Percentiles rank a stretch among this genome's conserved stretches.
Conservation (phyloP, 1,284 basidiomycete genomes). For the Leccinum pachyderme region DNA sequence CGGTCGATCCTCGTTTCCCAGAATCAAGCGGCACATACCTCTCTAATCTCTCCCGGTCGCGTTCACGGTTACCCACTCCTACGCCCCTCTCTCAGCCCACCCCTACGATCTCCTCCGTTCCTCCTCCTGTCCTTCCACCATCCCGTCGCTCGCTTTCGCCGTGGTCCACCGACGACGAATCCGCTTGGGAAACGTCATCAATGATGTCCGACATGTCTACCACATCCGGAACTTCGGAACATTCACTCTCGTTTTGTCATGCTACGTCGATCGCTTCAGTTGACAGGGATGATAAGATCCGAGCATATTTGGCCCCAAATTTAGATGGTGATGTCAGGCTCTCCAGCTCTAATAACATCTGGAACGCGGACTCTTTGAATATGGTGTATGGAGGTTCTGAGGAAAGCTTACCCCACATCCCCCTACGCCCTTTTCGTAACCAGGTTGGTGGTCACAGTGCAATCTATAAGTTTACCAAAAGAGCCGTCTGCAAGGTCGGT, state of each 20-base stretch:
- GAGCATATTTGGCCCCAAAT: conserved; percentile 7
- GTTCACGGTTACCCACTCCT: conserved; percentile 38
- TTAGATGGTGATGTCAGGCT: conserved; percentile 23
- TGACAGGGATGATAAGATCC: conserved; percentile 12
- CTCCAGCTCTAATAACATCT: conserved; percentile 15
- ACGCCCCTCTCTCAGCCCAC: conserved; percentile 26
- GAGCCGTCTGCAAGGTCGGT: conserved; percentile 95
- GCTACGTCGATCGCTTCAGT: conserved; percentile 5
- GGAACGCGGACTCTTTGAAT: conserved; percentile 43
- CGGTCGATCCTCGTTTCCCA: conserved; percentile 5
- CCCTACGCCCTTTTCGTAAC: conserved; percentile 93
- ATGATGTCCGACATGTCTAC: conserved; percentile 57
- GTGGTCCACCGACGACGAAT: conserved; percentile 76
- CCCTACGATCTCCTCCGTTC: conserved; percentile 6
- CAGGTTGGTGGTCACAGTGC: conserved; percentile 97
- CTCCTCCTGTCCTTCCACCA: conserved; percentile 34
- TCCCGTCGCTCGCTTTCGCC: conserved; percentile 47
- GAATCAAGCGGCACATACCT: conserved; percentile 9
- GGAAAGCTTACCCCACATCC: conserved; percentile 82
- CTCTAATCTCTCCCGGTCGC: conserved; percentile 3
- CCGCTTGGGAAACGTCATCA: conserved; percentile 70
- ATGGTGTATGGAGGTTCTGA: conserved; percentile 46
- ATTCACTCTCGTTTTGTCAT: conserved; percentile 23
- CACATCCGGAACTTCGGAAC: conserved; percentile 35
- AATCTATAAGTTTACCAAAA: conserved; percentile 97